phyloP scores from a whole-genome alignment of 1,284 basidiomycete species.

The Albatrellus sp. region DNA sequence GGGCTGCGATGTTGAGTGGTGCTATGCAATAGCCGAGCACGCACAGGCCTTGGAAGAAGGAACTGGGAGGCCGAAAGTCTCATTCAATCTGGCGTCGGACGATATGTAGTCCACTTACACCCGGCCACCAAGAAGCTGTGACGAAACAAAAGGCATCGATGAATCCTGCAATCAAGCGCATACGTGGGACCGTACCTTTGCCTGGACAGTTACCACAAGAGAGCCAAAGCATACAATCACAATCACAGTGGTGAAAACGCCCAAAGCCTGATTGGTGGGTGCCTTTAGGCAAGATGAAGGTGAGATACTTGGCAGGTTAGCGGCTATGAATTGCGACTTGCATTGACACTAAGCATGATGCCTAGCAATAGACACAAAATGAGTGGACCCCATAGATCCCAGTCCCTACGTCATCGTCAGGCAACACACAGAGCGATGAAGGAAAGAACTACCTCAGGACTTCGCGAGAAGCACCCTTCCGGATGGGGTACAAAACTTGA shows the following conservation, averaged over 20 bases:
- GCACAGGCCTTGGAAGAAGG: conserved; percentile 92
- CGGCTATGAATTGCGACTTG: conserved; percentile 23
- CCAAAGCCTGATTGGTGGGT: conserved; percentile 69
- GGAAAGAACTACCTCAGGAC: conserved; percentile 45
- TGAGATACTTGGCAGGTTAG: conserved; percentile 4
- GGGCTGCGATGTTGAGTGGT: conserved; percentile 78
- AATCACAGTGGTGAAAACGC: conserved; percentile 86
- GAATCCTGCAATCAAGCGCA: background rate
- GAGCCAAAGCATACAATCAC: conserved; percentile 86
- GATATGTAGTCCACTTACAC: conserved; percentile 44
- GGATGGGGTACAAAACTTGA: conserved; percentile 84
- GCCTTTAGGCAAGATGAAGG: conserved; percentile 37
- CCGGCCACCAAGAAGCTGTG: conserved; percentile 79
- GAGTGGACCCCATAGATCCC: conserved; percentile 94
- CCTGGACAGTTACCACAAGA: conserved; percentile 83
- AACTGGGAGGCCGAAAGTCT: conserved; percentile 31
- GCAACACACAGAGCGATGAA: background rate
- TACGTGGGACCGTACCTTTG: conserved; percentile 46
- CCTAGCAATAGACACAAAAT: conserved; percentile 77
- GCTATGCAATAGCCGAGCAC: conserved; percentile 88
- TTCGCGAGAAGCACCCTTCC: conserved; percentile 58
- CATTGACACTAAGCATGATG: conserved; percentile 83
- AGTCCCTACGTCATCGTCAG: conserved; percentile 46
- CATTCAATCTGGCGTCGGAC: background rate
- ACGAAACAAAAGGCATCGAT: background rate